Percentiles rank a stretch among this genome's conserved stretches.
phyloP scores from a whole-genome alignment of 2,329 filamentous ascomycete genomes.

The Pleurostoma richardsiae region DNA sequence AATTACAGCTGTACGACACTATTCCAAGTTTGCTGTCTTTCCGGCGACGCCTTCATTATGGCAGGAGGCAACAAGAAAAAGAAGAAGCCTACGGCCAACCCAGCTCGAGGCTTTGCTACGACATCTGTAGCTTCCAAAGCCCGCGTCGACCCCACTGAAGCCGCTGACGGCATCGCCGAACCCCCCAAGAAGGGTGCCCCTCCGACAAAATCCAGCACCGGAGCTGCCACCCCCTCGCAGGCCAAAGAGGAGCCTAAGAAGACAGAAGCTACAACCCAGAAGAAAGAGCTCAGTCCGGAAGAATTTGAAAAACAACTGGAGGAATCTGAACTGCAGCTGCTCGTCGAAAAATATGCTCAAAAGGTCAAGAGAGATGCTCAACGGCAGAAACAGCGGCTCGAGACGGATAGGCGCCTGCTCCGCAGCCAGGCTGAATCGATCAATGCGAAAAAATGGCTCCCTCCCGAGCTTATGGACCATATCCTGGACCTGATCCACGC shows the following conservation, averaged over 20 bases:
- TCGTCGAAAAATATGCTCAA: conserved; percentile 77
- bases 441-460: conserved; percentile 73
- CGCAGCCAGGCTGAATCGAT: conserved; percentile 72
- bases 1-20: too few relatives aligned
- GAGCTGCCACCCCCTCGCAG: conserved; percentile 11
- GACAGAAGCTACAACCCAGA: conserved; percentile 11
- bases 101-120: conserved; percentile 88
- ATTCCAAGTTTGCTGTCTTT: too few relatives aligned
- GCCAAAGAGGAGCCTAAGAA: conserved; percentile 12
- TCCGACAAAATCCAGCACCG: conserved; percentile 10
- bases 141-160: conserved; percentile 52
- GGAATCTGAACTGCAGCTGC: conserved; percentile 79
- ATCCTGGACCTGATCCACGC: conserved; percentile 69
- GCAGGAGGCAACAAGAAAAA: conserved; percentile 74
- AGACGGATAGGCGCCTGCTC: conserved; percentile 80
- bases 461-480: conserved; percentile 70
- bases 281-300: conserved; percentile 66
- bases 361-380: conserved; percentile 76
- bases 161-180: conserved; percentile 20
- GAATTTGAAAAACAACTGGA: conserved; percentile 88
- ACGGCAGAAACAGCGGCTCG: conserved; percentile 71
- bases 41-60: conserved; percentile 39
- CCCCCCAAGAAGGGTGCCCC: conserved; percentile 12
- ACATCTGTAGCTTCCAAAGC: conserved; percentile 85
- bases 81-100: conserved; percentile 83